Percentiles rank a stretch among this genome's conserved stretches.
These are phyloP conservation scores for Ogataea nitratoaversa DNA, from an alignment of 805 yeast species.

Conservation along the genomic window DNA sequence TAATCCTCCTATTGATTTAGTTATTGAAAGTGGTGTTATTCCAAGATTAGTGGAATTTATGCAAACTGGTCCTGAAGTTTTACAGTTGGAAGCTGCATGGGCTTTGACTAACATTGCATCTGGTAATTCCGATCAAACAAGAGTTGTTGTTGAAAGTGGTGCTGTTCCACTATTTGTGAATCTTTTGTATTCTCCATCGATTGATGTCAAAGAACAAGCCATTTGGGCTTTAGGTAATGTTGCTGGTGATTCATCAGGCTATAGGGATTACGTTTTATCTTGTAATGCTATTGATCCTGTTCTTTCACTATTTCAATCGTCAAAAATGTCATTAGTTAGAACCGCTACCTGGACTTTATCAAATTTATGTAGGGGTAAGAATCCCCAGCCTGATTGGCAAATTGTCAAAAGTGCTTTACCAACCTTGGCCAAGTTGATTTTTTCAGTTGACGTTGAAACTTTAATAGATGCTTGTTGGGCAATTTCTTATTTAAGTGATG, in stretches of 20 bases:
- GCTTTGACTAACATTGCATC: conserved; percentile 98
- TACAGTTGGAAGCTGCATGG: conserved; percentile 99
- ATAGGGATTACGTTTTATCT: conserved; percentile 82
- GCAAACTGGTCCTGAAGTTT: conserved; percentile 74
- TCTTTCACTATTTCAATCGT: conserved; percentile 67
- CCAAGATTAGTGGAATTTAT: conserved; percentile 86
- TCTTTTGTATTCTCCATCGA: conserved; percentile 71
- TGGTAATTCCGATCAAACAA: conserved; percentile 86
- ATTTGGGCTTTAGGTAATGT: conserved; percentile 99
- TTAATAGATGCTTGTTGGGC: conserved; percentile 99
- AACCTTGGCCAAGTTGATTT: conserved; percentile 84
- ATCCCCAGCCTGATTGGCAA: conserved; percentile 94
- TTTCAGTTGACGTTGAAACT: conserved; percentile 88
- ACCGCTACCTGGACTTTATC: conserved; percentile 98
- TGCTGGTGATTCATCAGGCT: conserved; percentile 92
- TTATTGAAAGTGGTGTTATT: conserved; percentile 89
- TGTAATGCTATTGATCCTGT: conserved; percentile 90
- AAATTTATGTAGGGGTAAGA: conserved; percentile 93
- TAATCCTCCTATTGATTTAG: conserved; percentile 93
- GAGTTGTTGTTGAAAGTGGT: conserved; percentile 84
- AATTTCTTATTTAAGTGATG: conserved; percentile 89
- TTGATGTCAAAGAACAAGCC: conserved; percentile 96
- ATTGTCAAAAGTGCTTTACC: conserved; percentile 85
- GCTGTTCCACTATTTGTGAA: conserved; percentile 91
- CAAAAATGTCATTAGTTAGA: conserved; percentile 86